Percentiles rank a stretch among this genome's conserved stretches.
phyloP scores from a whole-genome alignment of 768 basidiomycete genomes.

The Lactifluus subvellereus region DNA sequence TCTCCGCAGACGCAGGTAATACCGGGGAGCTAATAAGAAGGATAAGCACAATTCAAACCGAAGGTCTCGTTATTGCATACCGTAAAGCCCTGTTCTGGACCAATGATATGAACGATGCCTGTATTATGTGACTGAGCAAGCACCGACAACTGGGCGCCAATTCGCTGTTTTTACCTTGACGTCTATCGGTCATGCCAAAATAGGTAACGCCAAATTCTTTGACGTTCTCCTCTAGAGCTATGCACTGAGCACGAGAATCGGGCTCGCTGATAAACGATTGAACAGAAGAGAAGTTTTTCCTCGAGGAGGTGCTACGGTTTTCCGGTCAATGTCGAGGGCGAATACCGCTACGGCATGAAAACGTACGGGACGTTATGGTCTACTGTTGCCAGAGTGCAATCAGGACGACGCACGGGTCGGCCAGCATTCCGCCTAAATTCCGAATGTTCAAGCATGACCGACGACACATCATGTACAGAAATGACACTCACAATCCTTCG shows the following conservation, averaged over 20 bases:
- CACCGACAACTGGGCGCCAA: not conserved
- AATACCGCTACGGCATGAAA: not conserved
- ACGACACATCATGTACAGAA: not conserved
- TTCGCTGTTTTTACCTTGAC: slow-evolving; percentile 43
- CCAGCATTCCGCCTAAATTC: slow-evolving; percentile 40
- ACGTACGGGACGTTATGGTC: slow-evolving; percentile 52
- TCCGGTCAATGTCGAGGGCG: slow-evolving; percentile 3
- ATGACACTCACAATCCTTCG: slow-evolving; percentile 42
- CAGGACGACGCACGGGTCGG: slow-evolving; percentile 53
- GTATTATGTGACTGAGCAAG: not conserved
- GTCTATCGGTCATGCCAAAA: slow-evolving; percentile 60
- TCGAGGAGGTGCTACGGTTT: slow-evolving; percentile 39
- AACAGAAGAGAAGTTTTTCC: slow-evolving; percentile 47
- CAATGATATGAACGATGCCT: slow-evolving; percentile 58
- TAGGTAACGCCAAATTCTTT: slow-evolving; percentile 61
- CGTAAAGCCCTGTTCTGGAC: slow-evolving; percentile 63
- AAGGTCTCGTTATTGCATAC: slow-evolving; percentile 26
- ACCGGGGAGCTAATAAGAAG: slow-evolving; percentile 35
- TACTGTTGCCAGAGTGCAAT: slow-evolving; percentile 58
- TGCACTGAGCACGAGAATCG: slow-evolving; percentile 52
- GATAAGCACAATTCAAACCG: not conserved
- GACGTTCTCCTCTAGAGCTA: slow-evolving; percentile 58
- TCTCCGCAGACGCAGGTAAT: slow-evolving; percentile 56
- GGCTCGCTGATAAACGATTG: slow-evolving; percentile 49
- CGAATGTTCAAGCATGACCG: not conserved